These are phyloP conservation scores for Trichophaea hybrida DNA, from an alignment of 2,329 filamentous ascomycete genomes.

Conservation along the genomic window DNA sequence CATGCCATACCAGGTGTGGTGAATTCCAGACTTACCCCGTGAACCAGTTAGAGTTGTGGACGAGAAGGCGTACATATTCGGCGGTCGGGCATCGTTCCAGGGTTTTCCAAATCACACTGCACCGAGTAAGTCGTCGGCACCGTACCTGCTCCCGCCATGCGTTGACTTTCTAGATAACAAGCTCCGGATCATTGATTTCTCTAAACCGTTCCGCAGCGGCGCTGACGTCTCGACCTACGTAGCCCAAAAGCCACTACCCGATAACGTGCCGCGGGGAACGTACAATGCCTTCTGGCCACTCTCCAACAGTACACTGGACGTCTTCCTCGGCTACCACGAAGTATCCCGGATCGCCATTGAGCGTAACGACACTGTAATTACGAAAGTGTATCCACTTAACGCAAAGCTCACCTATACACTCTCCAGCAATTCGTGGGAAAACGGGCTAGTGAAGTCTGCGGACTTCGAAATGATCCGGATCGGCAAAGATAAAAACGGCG, in stretches of 20 bases:
- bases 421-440: neutral
- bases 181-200: neutral
- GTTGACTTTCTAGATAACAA: neutral
- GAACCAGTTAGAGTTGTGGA: neutral
- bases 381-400: neutral
- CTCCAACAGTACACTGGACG: neutral
- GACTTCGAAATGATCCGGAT: neutral
- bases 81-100: neutral
- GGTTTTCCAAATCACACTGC: neutral
- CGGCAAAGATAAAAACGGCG: neutral
- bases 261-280: neutral
- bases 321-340: neutral
- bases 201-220: neutral
- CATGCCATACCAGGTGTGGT: neutral
- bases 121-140: neutral
- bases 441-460: neutral
- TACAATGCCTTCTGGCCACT: neutral
- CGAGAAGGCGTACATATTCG: neutral
- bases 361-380: neutral
- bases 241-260: neutral
- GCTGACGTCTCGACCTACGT: neutral
- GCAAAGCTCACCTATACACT: neutral
- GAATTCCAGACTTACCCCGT: neutral
- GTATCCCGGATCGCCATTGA: neutral
- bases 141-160: neutral